phyloP scores from a whole-genome alignment of 768 basidiomycete species.

The Asterophora parasitica region DNA sequence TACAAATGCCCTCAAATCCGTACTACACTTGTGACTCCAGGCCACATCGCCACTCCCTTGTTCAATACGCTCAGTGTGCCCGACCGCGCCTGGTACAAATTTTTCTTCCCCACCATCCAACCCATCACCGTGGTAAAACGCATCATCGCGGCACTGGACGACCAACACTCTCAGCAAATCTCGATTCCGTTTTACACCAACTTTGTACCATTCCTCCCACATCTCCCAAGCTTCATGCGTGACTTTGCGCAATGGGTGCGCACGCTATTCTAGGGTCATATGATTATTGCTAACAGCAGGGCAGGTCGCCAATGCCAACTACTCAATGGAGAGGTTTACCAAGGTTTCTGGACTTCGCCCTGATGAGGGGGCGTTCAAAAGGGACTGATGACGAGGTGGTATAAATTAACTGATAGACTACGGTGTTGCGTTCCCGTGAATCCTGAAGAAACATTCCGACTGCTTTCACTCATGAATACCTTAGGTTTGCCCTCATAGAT shows the following conservation, averaged over 20 bases:
- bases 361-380: slow-evolving; percentile 40
- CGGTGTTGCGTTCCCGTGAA: neutral
- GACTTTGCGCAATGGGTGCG: slow-evolving; percentile 77
- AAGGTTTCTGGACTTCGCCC: slow-evolving; percentile 58
- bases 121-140: slow-evolving; percentile 75
- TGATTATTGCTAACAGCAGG: neutral
- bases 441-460: neutral
- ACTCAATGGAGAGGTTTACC: slow-evolving; percentile 62
- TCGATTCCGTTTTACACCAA: slow-evolving; percentile 70
- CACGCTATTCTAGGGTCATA: slow-evolving; percentile 4
- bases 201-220: slow-evolving; percentile 47
- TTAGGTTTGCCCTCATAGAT: neutral
- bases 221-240: slow-evolving; percentile 67
- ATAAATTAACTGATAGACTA: neutral
- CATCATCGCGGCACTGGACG: slow-evolving; percentile 78
- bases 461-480: neutral
- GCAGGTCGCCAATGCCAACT: slow-evolving; percentile 66
- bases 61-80: slow-evolving; percentile 62
- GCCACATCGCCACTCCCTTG: slow-evolving; percentile 73
- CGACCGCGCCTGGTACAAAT: slow-evolving; percentile 47
- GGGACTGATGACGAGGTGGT: neutral
- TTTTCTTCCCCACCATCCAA: slow-evolving; percentile 71
- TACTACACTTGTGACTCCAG: slow-evolving; percentile 84
- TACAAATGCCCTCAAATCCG: slow-evolving; percentile 73
- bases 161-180: slow-evolving; percentile 68